Percentiles rank a stretch among this genome's conserved stretches.
Evolutionary conservation across 805 yeast species (phyloP).

Genomic region (Wickerhamiella shivajii): DNA sequence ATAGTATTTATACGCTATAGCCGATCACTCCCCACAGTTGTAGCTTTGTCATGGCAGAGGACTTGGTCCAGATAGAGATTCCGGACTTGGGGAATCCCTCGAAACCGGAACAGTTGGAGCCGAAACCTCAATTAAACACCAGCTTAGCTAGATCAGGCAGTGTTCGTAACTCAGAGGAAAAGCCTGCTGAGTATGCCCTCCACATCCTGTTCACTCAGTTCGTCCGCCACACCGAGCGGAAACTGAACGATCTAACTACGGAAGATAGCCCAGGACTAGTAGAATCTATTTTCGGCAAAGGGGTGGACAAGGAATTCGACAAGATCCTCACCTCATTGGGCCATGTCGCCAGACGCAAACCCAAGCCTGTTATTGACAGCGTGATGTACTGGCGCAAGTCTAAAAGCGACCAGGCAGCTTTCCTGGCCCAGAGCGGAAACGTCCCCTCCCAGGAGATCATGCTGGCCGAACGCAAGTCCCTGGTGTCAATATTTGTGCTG

Average conservation of each 20-base stretch:
- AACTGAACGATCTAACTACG: conserved; percentile 73
- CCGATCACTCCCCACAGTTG: no score
- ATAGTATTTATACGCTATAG: no score
- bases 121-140: not conserved
- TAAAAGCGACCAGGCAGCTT: conserved; percentile 64
- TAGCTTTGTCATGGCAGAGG: conserved; percentile 29
- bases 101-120: not conserved
- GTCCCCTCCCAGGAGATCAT: conserved; percentile 13
- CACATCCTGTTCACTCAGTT: conserved; percentile 92
- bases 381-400: conserved; percentile 97
- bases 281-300: conserved; percentile 43
- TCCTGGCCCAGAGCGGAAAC: conserved; percentile 5
- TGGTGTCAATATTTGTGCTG: conserved; percentile 73
- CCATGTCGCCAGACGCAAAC: conserved; percentile 74
- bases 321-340: conserved; percentile 76
- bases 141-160: not conserved
- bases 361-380: conserved; percentile 91
- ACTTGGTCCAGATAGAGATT: conserved; percentile 9
- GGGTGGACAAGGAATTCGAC: conserved; percentile 76
- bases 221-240: conserved; percentile 84
- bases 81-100: conserved; percentile 5
- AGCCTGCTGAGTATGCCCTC: conserved; percentile 58
- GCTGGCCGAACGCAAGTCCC: conserved; percentile 67
- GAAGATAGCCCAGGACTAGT: conserved; percentile 33
- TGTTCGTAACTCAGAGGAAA: conserved; percentile 6